Evolutionary conservation across 768 basidiomycete genomes (phyloP), one percentile per base, ranked within the genome.

Genomic region (Trametes cingulata): DNA sequence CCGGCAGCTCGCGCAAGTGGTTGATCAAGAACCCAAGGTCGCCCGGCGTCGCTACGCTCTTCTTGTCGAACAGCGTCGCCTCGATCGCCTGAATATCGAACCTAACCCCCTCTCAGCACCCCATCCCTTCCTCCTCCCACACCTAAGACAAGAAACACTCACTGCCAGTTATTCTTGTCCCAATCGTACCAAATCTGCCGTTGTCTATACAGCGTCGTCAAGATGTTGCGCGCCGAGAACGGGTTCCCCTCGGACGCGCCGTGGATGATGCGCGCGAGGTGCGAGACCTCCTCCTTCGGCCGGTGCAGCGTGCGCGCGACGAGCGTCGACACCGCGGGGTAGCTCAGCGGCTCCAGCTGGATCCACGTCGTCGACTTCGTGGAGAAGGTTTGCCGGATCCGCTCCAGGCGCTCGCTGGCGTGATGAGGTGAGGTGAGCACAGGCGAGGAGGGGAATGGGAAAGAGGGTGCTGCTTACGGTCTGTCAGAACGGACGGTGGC

Each of bases 91-190:
- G 50, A 65, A 89, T 80, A 61, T 89, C 76, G 70, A 80, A 86
- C 41, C 85, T 86, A 45, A n/a, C 36, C 39, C 37, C 47, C 15
- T 33, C 39, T 54, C 37, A 42, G 29, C 10, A 33, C 9, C 3
- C 17, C 3, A 51, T 60, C 6, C 56, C 14, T 29, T n/a, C n/a
- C n/a, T n/a, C n/a, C n/a, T n/a, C n/a, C n/a, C n/a, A 10, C 17
- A 6, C 2, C 25, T 29, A 22, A 35, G 20, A 27, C 41, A 1
- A 25, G 7, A 17, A 15, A 35, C 40, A 77, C 85, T 48, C 67
- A 87, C 84, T 80, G 75, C 89, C 89, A 91, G 52, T 80, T 66
- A 67, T 91, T 90, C 48, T 71, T 73, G 37, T 85, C 83, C 83
- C 81, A 85, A 60, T 85, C 78, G 65, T 88, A 91, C 25, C 72